Conservation (phyloP, 495 filamentous ascomycete species). For the Trichoderma erinaceum region DNA sequence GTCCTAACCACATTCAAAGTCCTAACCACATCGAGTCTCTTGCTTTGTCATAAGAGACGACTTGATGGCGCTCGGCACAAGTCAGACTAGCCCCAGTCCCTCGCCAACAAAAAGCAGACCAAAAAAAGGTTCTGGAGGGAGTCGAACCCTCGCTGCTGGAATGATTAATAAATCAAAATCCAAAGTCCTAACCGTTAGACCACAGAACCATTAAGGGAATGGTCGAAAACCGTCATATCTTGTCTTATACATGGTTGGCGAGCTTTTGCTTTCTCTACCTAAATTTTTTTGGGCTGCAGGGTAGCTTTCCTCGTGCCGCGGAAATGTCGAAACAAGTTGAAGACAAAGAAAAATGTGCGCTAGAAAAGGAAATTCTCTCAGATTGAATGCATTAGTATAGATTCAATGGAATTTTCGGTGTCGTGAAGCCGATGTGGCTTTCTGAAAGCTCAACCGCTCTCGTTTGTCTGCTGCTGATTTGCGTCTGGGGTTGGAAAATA, state of each 20-base stretch:
- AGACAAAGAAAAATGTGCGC: background rate
- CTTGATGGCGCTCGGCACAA: no score
- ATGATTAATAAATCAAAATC: background rate
- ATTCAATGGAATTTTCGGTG: background rate
- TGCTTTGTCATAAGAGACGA: no score
- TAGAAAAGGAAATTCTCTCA: background rate
- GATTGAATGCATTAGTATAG: background rate
- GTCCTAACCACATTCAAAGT: no score
- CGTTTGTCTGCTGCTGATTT: no score
- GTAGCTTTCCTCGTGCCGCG: background rate
- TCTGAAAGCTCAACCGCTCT: no score
- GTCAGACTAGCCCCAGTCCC: no score
- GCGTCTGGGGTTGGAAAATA: no score
- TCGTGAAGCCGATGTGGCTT: no score
- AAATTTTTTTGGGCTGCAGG: background rate
- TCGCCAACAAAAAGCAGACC: background rate
- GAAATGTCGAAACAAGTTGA: background rate
- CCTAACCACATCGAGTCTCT: background rate
- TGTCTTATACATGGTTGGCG: background rate
- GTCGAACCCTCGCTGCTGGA: slow-evolving; percentile 12
- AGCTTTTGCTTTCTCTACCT: no score
- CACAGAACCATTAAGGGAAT: background rate
- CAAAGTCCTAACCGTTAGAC: slow-evolving; percentile 11
- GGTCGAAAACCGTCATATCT: background rate
- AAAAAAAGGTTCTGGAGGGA: slow-evolving; percentile 13